Conservation (phyloP, 1,284 basidiomycete genomes). For the Chiua sp. region DNA sequence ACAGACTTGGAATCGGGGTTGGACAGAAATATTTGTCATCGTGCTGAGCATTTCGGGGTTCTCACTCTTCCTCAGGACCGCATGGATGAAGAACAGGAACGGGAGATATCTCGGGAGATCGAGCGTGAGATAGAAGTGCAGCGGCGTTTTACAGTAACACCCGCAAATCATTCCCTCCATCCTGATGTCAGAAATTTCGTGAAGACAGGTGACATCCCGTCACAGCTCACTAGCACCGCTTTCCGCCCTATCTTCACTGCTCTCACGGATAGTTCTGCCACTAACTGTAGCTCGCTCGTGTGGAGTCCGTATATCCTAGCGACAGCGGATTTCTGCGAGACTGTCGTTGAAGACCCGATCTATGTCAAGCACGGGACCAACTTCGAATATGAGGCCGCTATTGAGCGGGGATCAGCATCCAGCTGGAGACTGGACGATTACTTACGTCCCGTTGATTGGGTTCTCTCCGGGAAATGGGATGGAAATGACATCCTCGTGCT, state of each 20-base stretch:
- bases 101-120: slow-evolving; percentile 47
- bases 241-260: slow-evolving; percentile 9
- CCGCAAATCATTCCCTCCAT: slow-evolving; percentile 25
- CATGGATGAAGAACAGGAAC: slow-evolving; percentile 51
- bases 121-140: slow-evolving; percentile 45
- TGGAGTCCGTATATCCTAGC: slow-evolving; percentile 24
- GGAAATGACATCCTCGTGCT: slow-evolving; percentile 33
- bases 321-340: slow-evolving; percentile 33
- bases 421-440: slow-evolving; percentile 32
- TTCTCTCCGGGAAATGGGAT: slow-evolving; percentile 31
- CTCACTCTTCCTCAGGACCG: slow-evolving; percentile 14
- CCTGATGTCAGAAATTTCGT: slow-evolving; percentile 25
- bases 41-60: slow-evolving; percentile 34
- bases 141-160: slow-evolving; percentile 29
- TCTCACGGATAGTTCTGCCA: background rate
- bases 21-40: slow-evolving; percentile 32
- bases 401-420: no score
- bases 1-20: slow-evolving; percentile 2
- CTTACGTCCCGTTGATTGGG: slow-evolving; percentile 47
- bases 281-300: background rate
- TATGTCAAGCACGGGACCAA: background rate
- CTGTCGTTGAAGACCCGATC: background rate
- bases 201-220: slow-evolving; percentile 14
- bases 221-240: background rate
- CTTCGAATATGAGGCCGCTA: no score